Conservation (phyloP, 2,329 filamentous ascomycete species). For the Decorospora gaudefroyi region DNA sequence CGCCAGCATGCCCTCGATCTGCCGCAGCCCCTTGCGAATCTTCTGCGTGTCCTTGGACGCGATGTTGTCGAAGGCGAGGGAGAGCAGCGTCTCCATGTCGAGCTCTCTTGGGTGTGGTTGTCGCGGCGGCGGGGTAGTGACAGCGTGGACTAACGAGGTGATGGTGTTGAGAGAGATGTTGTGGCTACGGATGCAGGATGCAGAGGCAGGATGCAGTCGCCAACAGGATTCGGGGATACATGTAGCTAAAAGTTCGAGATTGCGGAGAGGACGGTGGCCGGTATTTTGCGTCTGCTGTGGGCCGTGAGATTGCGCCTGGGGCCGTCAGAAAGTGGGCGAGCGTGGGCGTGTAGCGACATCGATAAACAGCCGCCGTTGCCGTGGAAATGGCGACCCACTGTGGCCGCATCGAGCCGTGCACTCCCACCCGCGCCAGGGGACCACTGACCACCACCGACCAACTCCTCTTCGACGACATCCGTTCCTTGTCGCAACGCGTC, state of each 20-base stretch:
- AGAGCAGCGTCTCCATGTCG: constrained; percentile 85
- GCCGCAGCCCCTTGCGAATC: constrained; percentile 89
- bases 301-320: constrained; percentile 25
- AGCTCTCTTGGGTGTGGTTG: constrained; percentile 6
- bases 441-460: constrained; percentile 6
- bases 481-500: constrained; percentile 10
- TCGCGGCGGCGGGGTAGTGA: constrained; percentile 12
- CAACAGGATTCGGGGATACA: constrained; percentile 20
- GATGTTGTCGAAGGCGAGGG: constrained; percentile 93
- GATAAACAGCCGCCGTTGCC: constrained; percentile 28
- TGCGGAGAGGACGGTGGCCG: constrained; percentile 33
- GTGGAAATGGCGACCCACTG: constrained; percentile 16
- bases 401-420: constrained; percentile 18
- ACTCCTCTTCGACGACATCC: constrained; percentile 13
- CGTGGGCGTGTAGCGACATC: constrained; percentile 18
- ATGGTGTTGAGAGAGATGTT: constrained; percentile 7
- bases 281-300: constrained; percentile 34
- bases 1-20: constrained; percentile 90
- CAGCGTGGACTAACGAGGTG: constrained; percentile 6
- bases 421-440: constrained; percentile 13
- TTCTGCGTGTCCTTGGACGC: constrained; percentile 89
- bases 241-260: constrained; percentile 35
- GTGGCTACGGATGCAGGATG: constrained; percentile 11
- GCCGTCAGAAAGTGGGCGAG: constrained; percentile 9
- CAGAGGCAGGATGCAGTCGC: constrained; percentile 26